A percentile compares a stretch with the other conserved stretches of the same genome.
Evolutionary conservation across 306 rosid genomes (phyloP).

Genomic region (Hylodesmum podocarpum): DNA sequence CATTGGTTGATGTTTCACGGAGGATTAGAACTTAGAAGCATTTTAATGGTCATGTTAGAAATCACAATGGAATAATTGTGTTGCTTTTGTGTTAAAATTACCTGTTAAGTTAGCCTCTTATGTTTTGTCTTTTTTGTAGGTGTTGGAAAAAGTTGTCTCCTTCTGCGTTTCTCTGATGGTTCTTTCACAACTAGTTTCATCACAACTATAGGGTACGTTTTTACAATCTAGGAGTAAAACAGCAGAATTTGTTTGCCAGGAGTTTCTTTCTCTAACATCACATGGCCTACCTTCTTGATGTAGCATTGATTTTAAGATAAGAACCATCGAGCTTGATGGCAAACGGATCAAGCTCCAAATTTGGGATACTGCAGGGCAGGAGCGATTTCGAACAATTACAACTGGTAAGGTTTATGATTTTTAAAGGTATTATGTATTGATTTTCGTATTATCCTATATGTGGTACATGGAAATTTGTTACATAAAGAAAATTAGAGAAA

Average conservation of each 20-base stretch:
- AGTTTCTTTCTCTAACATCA: constrained; percentile 18
- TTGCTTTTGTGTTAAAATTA: constrained; percentile 5
- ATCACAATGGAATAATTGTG: background rate
- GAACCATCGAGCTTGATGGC: constrained; percentile 96
- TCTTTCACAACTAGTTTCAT: constrained; percentile 97
- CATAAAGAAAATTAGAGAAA: background rate
- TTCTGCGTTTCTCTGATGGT: constrained; percentile 96
- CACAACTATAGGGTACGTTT: constrained; percentile 85
- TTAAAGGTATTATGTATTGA: background rate
- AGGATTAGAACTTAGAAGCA: background rate
- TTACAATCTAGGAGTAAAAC: constrained; percentile 14
- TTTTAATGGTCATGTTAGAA: background rate
- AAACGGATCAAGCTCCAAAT: constrained; percentile 96
- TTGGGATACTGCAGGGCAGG: constrained; percentile 99
- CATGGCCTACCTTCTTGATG: constrained; percentile 32
- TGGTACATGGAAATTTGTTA: background rate
- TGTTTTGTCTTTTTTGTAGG: constrained; percentile 51
- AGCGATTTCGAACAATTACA: constrained; percentile 96
- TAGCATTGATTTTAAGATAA: constrained; percentile 94
- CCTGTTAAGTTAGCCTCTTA: background rate
- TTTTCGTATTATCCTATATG: background rate
- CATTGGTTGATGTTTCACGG: background rate
- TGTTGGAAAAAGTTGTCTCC: constrained; percentile 98
- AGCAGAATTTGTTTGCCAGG: constrained; percentile 4
- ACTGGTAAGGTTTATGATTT: constrained; percentile 58